Base-by-base conservation (phyloP, 208 protist species). In the Crithidia fasciculata region DNA sequence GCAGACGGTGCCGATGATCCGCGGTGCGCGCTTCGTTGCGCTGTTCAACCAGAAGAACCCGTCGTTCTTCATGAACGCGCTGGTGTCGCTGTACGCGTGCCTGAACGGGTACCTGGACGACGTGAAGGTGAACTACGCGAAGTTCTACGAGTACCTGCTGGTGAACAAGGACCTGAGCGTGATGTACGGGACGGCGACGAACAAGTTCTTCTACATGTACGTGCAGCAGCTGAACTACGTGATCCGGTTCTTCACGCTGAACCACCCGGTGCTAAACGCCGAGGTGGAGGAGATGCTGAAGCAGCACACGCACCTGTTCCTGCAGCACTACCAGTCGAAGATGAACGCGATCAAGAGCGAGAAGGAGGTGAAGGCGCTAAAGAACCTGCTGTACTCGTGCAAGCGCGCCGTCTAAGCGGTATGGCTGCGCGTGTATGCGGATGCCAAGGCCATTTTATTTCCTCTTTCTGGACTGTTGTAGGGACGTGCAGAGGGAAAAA, bases 171-270 rank as follows among this genome's bases (percentile, higher is more conserved):
- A 95, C 71, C 80, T 95, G 68, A 82, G 84, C 61, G 88, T 95
- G 69, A 90, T 95, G 85, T 95, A 93, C 77, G 86, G 88, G 18
- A 80, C 85, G 12, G 91, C 87, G 37, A 90, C 87, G 65, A 95
- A 95, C 81, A 94, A 93, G 85, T 95, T 94, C 69, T 93, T 95
- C 80, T 95, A 95, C 85, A 92, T 95, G 88, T 88, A 95, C 76
- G 76, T 92, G 58, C 84, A 89, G 55, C 76, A 92, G 70, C 77
- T 92, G 68, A 91, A 92, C 77, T 95, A 91, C 74, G 73, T 95
- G 73, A 89, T 93, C 44, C 86, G 91, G 58, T 94, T 89, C 76
- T 92, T 91, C 64, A 91, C 88, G 43, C 84, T 95, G 57, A 92
- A 93, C 74, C 84, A 84, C 73, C 86, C 84, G 19, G 82, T 92